A percentile compares a stretch with the other conserved stretches of the same genome.
These are phyloP conservation scores for Psilocybe cyanescens DNA, from an alignment of 768 basidiomycete genomes.

Conservation along the genomic window DNA sequence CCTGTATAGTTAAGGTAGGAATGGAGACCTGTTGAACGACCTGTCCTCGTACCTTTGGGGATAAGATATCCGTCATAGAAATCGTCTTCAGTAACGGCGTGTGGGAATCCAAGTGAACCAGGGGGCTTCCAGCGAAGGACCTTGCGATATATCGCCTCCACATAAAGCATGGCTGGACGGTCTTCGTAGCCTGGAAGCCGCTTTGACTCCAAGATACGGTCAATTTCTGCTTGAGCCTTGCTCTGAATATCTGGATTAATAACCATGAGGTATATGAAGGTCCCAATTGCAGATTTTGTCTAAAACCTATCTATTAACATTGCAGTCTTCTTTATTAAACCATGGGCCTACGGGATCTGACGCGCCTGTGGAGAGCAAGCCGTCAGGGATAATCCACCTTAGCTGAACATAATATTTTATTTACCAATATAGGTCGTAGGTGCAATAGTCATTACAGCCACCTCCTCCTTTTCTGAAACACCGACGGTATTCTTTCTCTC, in stretches of 20 bases:
- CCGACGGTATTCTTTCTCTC: neutral
- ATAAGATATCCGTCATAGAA: constrained; percentile 25
- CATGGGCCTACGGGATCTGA: constrained; percentile 5
- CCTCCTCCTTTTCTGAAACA: constrained; percentile 2
- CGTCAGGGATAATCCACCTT: neutral
- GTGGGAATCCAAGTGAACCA: constrained; percentile 22
- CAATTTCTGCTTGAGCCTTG: constrained; percentile 36
- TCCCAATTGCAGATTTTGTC: constrained; percentile 15
- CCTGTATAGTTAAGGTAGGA: constrained; percentile 10
- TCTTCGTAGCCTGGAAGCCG: constrained; percentile 32
- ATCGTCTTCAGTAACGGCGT: constrained; percentile 26
- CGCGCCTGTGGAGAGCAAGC: constrained; percentile 16
- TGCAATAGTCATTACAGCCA: constrained; percentile 4
- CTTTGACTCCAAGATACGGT: constrained; percentile 31
- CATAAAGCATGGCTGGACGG: constrained; percentile 28
- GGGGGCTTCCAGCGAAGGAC: constrained; percentile 15
- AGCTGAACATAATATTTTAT: neutral
- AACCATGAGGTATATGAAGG: constrained; percentile 32
- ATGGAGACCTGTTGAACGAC: no score
- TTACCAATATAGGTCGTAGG: constrained; percentile 8
- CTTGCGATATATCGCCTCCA: constrained; percentile 16
- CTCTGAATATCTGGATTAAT: constrained; percentile 30
- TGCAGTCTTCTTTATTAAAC: neutral
- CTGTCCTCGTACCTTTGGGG: constrained; percentile 17
- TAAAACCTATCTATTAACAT: neutral